Evolutionary conservation across 805 yeast genomes (phyloP).

Genomic region (Pichia nanzhaoensis): DNA sequence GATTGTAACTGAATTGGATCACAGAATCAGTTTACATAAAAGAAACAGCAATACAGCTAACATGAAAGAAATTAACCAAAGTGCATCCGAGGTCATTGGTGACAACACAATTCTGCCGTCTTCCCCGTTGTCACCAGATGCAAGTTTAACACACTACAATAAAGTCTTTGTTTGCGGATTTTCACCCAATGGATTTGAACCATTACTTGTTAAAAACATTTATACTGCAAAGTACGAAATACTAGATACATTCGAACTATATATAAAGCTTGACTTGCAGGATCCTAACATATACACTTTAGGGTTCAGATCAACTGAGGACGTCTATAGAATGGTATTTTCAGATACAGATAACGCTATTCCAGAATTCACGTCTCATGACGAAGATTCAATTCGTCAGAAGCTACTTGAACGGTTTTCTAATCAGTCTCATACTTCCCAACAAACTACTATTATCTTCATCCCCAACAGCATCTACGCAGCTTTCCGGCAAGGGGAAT

Average conservation of each 20-base stretch:
- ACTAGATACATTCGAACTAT: conserved; percentile 12
- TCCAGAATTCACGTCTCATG: background rate
- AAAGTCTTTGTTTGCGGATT: conserved; percentile 8
- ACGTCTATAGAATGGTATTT: background rate
- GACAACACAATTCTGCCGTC: background rate
- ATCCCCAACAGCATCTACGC: background rate
- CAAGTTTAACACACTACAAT: background rate
- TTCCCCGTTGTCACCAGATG: background rate
- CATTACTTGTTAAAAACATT: conserved; percentile 3
- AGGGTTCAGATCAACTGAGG: conserved; percentile 1
- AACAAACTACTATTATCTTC: too few relatives aligned
- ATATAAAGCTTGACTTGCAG: conserved; percentile 1
- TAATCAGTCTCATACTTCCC: background rate
- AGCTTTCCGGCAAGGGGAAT: background rate
- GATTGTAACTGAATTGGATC: too few relatives aligned
- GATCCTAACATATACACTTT: conserved; percentile 5
- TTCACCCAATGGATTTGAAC: conserved; percentile 9
- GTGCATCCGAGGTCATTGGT: too few relatives aligned
- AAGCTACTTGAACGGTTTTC: background rate
- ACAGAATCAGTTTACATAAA: too few relatives aligned
- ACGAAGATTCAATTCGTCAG: background rate
- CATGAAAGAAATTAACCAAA: too few relatives aligned
- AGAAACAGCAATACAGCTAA: too few relatives aligned
- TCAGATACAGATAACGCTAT: background rate
- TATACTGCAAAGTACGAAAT: conserved; percentile 4